phyloP scores from a whole-genome alignment of 2,329 filamentous ascomycete genomes.

The Xylaria digitata region DNA sequence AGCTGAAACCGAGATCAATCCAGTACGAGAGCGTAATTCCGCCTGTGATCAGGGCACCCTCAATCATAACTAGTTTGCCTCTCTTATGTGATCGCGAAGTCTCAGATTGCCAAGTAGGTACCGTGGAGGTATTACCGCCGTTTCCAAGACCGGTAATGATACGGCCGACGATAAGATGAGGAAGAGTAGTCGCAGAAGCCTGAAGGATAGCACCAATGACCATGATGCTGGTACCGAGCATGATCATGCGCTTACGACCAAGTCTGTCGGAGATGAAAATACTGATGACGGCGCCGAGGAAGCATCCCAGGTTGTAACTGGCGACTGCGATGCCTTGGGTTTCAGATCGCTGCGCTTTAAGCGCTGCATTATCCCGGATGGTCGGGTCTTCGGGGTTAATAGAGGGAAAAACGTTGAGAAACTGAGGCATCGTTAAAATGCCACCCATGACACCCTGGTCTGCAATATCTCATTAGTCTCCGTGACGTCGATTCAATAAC shows the following conservation, averaged over 20 bases:
- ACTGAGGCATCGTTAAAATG: constrained; percentile 75
- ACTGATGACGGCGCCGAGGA: constrained; percentile 60
- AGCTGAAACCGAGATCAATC: constrained; percentile 69
- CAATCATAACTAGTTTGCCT: constrained; percentile 71
- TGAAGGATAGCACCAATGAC: constrained; percentile 63
- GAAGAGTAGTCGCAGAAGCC: constrained; percentile 56
- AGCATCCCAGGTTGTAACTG: constrained; percentile 70
- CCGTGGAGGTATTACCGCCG: constrained; percentile 57
- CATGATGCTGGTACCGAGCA: constrained; percentile 68
- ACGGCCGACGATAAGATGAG: constrained; percentile 68
- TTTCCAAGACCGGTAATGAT: constrained; percentile 59
- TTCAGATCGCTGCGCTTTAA: constrained; percentile 59
- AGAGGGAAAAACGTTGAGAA: constrained; percentile 65
- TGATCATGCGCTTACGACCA: constrained; percentile 67
- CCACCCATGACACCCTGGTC: constrained; percentile 82
- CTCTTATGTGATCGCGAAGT: constrained; percentile 67
- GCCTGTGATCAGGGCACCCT: constrained; percentile 67
- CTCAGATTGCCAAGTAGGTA: constrained; percentile 72
- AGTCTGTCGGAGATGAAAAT: constrained; percentile 66
- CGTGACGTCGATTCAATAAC: constrained; percentile 47
- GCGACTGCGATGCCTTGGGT: constrained; percentile 66
- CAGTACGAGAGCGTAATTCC: constrained; percentile 70
- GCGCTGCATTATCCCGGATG: constrained; percentile 46
- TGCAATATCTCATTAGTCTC: constrained; percentile 46
- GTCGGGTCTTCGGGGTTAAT: constrained; percentile 60